Evolutionary conservation across 192 early-diverging fungal genomes (phyloP), one percentile per base, ranked within the genome.

Genomic region (Diversispora eburnea): DNA sequence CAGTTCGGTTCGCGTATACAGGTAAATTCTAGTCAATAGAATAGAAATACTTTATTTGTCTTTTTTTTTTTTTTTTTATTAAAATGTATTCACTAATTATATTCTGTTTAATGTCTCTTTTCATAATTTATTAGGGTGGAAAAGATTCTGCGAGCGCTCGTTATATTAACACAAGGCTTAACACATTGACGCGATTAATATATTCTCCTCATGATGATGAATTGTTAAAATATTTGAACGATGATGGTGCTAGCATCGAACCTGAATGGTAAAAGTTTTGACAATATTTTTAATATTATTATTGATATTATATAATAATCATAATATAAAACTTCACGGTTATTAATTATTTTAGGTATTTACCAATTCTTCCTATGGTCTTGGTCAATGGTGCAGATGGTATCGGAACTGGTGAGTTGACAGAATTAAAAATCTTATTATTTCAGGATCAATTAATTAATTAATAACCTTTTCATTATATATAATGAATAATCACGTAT

Each of bases 101-200:
- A 0, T 1, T 9, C 47, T 48, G 20, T 73, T 47, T 75, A 58
- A 20, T 33, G 72, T 20, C 69, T 58, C 46, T 15, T n/a, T n/a
- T 42, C 63, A 55, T 45, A 13, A 20, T 52, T 52, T 52, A 12
- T 7, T 43, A 87, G 82, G 94, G 97, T 60, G 95, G 94, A 46
- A 95, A 97, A 78, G 94, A 95, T 77, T 91, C 94, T 39, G 96
- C 96, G n/a, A 91, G 89, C 77, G 85, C 96, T 82, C 95, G 97
- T 95, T 99, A 99, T 83, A 93, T 99, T 71, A 92, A 90, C 76
- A 96, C 95, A 0, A 83, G 79, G 39, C 78, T 96, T 42, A 75
- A 85, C 6, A 80, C 85, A 57, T 85, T 99, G 13, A 82, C 96
- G 0, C 86, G 95, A 60, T 77, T 84, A 0, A 72, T 98, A 15